Evolutionary conservation across 345 rosid species (phyloP).

Genomic region (Brassica carinata): DNA sequence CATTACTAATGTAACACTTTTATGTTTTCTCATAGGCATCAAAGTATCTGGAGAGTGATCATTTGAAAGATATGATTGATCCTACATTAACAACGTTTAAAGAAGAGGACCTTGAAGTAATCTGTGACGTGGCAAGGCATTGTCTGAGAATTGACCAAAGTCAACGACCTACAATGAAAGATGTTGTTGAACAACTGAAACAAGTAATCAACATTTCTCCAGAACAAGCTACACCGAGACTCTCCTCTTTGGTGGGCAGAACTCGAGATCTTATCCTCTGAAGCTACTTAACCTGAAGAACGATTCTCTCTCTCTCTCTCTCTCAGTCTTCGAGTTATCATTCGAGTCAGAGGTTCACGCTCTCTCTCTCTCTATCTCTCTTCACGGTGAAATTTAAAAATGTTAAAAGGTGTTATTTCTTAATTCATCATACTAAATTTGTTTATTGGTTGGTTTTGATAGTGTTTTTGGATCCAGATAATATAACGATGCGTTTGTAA

Average conservation of each 20-base stretch:
- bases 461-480: constrained; percentile 36
- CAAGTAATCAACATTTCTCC: constrained; percentile 63
- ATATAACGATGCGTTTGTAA: constrained; percentile 32
- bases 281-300: constrained; percentile 56
- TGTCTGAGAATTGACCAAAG: constrained; percentile 61
- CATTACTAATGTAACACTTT: constrained; percentile 1
- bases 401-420: background rate
- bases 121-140: constrained; percentile 61
- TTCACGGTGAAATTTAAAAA: background rate
- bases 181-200: constrained; percentile 57
- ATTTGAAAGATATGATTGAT: constrained; percentile 59
- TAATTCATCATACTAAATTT: constrained; percentile 18
- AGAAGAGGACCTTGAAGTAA: constrained; percentile 60
- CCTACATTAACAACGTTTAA: constrained; percentile 68
- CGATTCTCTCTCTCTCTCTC: constrained; percentile 29
- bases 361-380: background rate
- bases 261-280: constrained; percentile 88
- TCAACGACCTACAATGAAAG: constrained; percentile 72
- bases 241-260: constrained; percentile 99
- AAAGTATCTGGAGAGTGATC: constrained; percentile 54
- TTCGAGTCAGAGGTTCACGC: constrained; percentile 13
- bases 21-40: constrained; percentile 53
- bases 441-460: constrained; percentile 38
- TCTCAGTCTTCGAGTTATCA: constrained; percentile 14
- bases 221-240: constrained; percentile 91